phyloP scores from a whole-genome alignment of 2,329 filamentous ascomycete species.

The Diplodia mutila region DNA sequence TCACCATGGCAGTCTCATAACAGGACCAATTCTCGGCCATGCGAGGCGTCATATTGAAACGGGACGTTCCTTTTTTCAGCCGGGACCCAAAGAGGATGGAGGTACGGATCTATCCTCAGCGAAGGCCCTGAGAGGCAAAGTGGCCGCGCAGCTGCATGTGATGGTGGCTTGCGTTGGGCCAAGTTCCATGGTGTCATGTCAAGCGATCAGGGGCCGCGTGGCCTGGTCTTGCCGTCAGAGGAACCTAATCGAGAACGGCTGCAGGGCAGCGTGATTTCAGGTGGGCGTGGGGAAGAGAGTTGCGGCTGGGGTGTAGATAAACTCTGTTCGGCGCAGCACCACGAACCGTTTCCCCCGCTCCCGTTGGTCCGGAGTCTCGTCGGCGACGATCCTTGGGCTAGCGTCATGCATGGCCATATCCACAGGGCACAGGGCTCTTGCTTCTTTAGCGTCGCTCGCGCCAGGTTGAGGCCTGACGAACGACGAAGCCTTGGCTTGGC shows the following conservation, averaged over 20 bases:
- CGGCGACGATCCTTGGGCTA: neutral
- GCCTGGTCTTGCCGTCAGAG: neutral
- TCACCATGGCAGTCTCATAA: neutral
- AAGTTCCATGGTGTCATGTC: neutral
- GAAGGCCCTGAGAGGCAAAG: neutral
- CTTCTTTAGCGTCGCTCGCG: neutral
- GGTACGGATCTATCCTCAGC: neutral
- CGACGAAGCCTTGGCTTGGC: neutral
- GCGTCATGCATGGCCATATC: neutral
- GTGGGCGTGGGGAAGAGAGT: neutral
- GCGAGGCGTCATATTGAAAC: slow-evolving; percentile 10
- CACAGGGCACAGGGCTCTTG: neutral
- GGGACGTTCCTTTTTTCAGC: neutral
- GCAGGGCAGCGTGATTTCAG: slow-evolving; percentile 7
- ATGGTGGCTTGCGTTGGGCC: neutral
- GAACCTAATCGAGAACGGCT: neutral
- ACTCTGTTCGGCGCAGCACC: slow-evolving; percentile 22
- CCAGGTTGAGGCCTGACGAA: neutral
- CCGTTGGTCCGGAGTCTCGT: slow-evolving; percentile 4
- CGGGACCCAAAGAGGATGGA: neutral
- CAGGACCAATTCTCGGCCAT: neutral
- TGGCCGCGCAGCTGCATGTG: neutral
- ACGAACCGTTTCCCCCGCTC: neutral
- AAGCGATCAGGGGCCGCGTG: neutral
- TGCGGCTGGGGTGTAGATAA: slow-evolving; percentile 3